These are phyloP conservation scores for Ustulina deusta DNA, from an alignment of 2,329 filamentous ascomycete genomes.

Conservation along the genomic window DNA sequence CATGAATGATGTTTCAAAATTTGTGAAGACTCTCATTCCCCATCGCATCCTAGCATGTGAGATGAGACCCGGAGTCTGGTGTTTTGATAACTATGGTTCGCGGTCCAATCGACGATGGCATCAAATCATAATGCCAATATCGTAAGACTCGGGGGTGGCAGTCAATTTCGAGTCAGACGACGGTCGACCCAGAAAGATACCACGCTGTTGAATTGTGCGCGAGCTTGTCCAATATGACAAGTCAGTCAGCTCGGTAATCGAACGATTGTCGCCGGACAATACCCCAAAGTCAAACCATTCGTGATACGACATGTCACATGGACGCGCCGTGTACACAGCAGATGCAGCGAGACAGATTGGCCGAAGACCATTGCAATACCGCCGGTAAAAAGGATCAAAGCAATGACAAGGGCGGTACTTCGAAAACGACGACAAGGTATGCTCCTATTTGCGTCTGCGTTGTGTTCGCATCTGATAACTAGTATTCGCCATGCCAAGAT, in stretches of 20 bases:
- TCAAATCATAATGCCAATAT: neutral
- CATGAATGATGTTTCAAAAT: neutral
- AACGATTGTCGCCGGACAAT: neutral
- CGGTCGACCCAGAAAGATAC: neutral
- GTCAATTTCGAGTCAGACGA: constrained; percentile 4
- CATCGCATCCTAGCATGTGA: neutral
- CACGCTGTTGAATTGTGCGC: neutral
- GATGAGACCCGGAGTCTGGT: neutral
- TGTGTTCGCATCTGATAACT: constrained; percentile 1
- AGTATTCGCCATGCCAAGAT: constrained; percentile 9
- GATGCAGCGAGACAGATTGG: neutral
- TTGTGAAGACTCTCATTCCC: neutral
- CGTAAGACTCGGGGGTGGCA: neutral
- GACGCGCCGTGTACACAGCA: neutral
- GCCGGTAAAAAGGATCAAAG: neutral
- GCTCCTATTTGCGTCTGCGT: constrained; percentile 7
- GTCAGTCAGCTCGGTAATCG: constrained; percentile 8
- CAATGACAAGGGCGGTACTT: neutral
- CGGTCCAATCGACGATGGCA: neutral
- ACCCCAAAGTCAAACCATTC: constrained; percentile 1
- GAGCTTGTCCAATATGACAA: constrained; percentile 1
- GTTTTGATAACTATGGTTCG: neutral
- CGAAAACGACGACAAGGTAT: neutral
- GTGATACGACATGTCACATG: neutral
- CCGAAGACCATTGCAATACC: neutral